Conservation (phyloP, 371 early-diverging fungal genomes). For the Lichtheimia corymbifera region DNA sequence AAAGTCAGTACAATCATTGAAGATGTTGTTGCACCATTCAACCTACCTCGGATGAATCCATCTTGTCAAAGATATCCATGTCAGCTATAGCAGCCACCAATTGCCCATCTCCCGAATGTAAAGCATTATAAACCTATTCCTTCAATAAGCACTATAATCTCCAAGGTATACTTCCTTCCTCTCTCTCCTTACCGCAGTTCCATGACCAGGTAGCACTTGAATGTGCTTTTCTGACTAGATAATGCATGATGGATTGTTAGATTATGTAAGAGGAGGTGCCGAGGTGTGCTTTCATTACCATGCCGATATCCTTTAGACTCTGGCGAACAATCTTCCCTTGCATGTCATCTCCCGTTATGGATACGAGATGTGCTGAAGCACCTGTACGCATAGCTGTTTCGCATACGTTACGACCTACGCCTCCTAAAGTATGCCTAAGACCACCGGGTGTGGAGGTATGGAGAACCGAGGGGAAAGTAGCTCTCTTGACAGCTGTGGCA, state of each 20-base stretch:
- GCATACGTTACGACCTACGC: constrained; percentile 90
- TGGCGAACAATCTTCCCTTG: constrained; percentile 56
- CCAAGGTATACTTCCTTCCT: background rate
- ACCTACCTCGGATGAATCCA: constrained; percentile 39
- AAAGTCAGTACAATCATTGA: background rate
- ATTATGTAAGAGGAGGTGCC: background rate
- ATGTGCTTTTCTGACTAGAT: constrained; percentile 38
- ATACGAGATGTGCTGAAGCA: constrained; percentile 58
- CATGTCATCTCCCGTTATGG: constrained; percentile 74
- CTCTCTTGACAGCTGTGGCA: constrained; percentile 26
- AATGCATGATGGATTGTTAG: background rate
- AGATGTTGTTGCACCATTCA: background rate
- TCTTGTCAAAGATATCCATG: constrained; percentile 73
- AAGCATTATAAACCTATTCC: constrained; percentile 73
- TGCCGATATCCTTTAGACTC: constrained; percentile 56
- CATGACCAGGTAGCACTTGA: constrained; percentile 16
- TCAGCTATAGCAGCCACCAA: constrained; percentile 85
- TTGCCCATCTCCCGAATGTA: constrained; percentile 73
- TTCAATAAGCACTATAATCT: background rate
- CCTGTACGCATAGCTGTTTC: constrained; percentile 76
- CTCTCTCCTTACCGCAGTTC: constrained; percentile 33
- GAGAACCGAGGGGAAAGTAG: constrained; percentile 19
- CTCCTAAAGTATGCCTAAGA: constrained; percentile 72
- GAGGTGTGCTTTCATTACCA: constrained; percentile 29
- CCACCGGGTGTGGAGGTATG: constrained; percentile 78